A percentile compares a stretch with the other conserved stretches of the same genome.
Conservation (phyloP, 2,329 filamentous ascomycete species). For the Curvularia verruculosa region DNA sequence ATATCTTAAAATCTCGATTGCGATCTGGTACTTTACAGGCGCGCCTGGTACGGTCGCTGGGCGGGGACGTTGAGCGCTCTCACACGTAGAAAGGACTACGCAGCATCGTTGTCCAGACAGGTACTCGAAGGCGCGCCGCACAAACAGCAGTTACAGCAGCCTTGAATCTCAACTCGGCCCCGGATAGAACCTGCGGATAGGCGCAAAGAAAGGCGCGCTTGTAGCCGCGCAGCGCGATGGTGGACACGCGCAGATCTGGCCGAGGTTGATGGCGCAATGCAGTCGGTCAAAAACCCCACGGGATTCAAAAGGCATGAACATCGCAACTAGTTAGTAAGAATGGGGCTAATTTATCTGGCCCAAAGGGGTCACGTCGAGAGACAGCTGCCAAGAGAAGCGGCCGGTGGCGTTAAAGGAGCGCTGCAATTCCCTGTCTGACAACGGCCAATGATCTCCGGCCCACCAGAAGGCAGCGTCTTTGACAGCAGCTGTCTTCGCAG, state of each 20-base stretch:
- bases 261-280: constrained; percentile 2
- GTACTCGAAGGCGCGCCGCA: constrained; percentile 8
- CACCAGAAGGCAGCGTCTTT: not conserved
- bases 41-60: constrained; percentile 5
- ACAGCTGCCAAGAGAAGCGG: constrained; percentile 5
- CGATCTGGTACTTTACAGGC: not conserved
- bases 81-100: constrained; percentile 9
- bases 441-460: not conserved
- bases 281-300: constrained; percentile 1
- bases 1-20: not conserved
- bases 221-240: constrained; percentile 10
- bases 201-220: constrained; percentile 1
- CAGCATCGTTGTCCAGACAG: constrained; percentile 9
- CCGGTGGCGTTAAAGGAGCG: constrained; percentile 1
- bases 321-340: not conserved
- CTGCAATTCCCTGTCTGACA: constrained; percentile 1
- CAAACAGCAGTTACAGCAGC: not conserved
- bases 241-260: not conserved
- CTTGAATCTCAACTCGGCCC: not conserved
- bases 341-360: not conserved
- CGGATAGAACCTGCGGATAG: not conserved
- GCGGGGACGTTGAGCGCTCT: constrained; percentile 5
- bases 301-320: not conserved
- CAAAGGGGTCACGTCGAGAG: constrained; percentile 6
- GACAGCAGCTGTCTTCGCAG: constrained; percentile 1